Percentiles rank a stretch among this genome's conserved stretches.
Evolutionary conservation across 2,329 filamentous ascomycete genomes (phyloP).

Genomic region (Dactylellina haptotyla): DNA sequence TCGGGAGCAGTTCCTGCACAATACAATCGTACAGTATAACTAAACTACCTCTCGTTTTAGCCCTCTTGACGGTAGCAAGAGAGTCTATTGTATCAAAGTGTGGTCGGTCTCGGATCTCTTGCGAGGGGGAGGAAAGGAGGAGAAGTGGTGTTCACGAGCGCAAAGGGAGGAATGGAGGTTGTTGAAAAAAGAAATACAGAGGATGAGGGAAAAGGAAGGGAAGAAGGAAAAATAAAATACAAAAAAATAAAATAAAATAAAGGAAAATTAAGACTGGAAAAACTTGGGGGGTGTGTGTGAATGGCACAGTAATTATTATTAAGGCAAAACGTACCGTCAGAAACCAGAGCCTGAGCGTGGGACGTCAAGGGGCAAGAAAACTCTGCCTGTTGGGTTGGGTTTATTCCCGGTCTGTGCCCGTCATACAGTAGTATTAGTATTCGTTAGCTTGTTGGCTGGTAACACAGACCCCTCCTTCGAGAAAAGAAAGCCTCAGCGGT

Average conservation of each 20-base stretch:
- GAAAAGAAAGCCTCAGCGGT: neutral
- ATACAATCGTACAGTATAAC: conserved; percentile 39
- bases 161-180: conserved; percentile 36
- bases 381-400: conserved; percentile 47
- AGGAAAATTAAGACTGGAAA: conserved; percentile 49
- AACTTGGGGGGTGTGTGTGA: conserved; percentile 30
- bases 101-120: conserved; percentile 53
- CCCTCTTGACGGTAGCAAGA: conserved; percentile 28
- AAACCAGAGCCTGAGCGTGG: conserved; percentile 51
- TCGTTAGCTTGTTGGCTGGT: conserved; percentile 34
- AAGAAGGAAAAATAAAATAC: conserved; percentile 51
- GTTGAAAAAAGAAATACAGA: conserved; percentile 44
- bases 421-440: conserved; percentile 16
- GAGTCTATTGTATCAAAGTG: conserved; percentile 30
- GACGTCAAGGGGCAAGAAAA: conserved; percentile 51
- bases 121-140: conserved; percentile 52
- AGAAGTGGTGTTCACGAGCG: conserved; percentile 52
- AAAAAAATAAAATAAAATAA: conserved; percentile 49
- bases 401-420: conserved; percentile 47
- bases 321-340: conserved; percentile 53
- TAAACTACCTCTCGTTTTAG: conserved; percentile 6
- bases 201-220: conserved; percentile 18
- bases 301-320: conserved; percentile 45
- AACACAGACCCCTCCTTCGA: conserved; percentile 34
- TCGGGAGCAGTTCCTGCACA: conserved; percentile 51